Evolutionary conservation across 192 early-diverging fungal genomes (phyloP).

Genomic region (Allomyces macrogynus): DNA sequence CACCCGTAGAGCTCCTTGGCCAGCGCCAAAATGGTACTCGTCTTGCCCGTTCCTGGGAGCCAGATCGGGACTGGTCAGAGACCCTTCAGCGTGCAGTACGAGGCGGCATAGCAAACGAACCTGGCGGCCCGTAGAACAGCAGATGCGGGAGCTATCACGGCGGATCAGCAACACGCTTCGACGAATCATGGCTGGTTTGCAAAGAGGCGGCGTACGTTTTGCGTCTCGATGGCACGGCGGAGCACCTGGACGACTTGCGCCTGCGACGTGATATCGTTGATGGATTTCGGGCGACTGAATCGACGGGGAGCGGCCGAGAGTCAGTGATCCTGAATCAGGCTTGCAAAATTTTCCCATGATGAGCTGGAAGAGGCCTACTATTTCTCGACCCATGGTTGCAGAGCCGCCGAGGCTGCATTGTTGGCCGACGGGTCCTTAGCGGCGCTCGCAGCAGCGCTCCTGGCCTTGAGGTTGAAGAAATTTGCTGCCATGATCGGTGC

Average conservation of each 20-base stretch:
- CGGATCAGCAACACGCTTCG: not conserved
- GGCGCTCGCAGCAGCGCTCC: too few species aligned
- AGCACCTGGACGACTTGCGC: slow-evolving; percentile 72
- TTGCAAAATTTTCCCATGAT: too few species aligned
- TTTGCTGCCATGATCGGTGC: not conserved
- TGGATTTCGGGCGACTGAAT: slow-evolving; percentile 56
- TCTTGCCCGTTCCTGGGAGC: slow-evolving; percentile 72
- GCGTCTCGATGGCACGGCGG: slow-evolving; percentile 56
- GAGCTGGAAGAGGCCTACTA: slow-evolving; percentile 30
- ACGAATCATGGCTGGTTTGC: not conserved
- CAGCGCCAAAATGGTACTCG: slow-evolving; percentile 79
- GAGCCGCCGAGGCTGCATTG: not conserved
- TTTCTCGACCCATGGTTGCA: slow-evolving; percentile 72
- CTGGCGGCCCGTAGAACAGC: slow-evolving; percentile 88
- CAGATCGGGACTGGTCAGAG: too few species aligned
- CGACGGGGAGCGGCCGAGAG: not conserved
- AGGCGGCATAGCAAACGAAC: too few species aligned
- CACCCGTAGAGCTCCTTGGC: slow-evolving; percentile 70
- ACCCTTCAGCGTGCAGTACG: too few species aligned
- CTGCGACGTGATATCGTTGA: slow-evolving; percentile 73
- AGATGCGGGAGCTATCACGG: slow-evolving; percentile 68
- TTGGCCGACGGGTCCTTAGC: too few species aligned
- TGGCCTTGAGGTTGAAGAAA: not conserved
- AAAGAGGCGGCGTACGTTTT: slow-evolving; percentile 38
- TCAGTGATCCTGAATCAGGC: too few species aligned